Percentiles rank a stretch among this genome's conserved stretches.
These are phyloP conservation scores for Monilinia fructicola DNA, from an alignment of 2,329 filamentous ascomycete genomes.

Conservation along the genomic window DNA sequence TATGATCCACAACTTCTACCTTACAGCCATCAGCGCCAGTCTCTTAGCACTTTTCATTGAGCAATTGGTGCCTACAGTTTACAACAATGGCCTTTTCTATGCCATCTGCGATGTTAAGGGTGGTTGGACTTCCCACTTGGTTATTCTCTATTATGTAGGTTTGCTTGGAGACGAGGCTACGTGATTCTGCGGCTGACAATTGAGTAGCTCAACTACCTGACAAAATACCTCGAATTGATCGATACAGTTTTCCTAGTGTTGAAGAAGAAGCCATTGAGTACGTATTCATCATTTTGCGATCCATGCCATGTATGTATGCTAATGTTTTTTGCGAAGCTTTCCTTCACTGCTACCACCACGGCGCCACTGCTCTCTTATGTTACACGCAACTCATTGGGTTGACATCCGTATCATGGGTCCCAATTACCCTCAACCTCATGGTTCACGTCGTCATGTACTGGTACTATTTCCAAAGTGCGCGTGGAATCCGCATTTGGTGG, in stretches of 20 bases:
- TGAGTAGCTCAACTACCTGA: conserved; percentile 87
- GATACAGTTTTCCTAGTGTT: conserved; percentile 97
- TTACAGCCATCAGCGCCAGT: conserved; percentile 79
- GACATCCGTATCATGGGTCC: conserved; percentile 92
- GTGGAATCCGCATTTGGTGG: conserved; percentile 96
- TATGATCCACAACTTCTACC: conserved; percentile 94
- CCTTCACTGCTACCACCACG: conserved; percentile 98
- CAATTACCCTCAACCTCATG: conserved; percentile 85
- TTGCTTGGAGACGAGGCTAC: neutral
- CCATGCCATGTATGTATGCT: conserved; percentile 33
- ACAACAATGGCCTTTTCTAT: conserved; percentile 79
- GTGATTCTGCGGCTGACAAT: conserved; percentile 42
- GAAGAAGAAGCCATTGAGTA: conserved; percentile 98
- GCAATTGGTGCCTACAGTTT: conserved; percentile 82
- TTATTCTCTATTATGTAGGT: conserved; percentile 95
- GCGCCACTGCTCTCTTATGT: conserved; percentile 93
- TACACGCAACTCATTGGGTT: conserved; percentile 94
- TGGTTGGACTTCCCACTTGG: conserved; percentile 90
- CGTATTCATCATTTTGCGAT: conserved; percentile 34
- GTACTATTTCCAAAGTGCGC: conserved; percentile 99
- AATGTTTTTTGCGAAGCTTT: conserved; percentile 61
- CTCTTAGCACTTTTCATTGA: conserved; percentile 86
- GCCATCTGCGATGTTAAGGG: conserved; percentile 79
- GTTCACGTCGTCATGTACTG: conserved; percentile 99
- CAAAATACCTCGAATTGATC: conserved; percentile 93